Percentiles rank a stretch among this genome's conserved stretches.
Evolutionary conservation across 148 eudicot species (phyloP).

Genomic region (Vaccinium vitisidaea): DNA sequence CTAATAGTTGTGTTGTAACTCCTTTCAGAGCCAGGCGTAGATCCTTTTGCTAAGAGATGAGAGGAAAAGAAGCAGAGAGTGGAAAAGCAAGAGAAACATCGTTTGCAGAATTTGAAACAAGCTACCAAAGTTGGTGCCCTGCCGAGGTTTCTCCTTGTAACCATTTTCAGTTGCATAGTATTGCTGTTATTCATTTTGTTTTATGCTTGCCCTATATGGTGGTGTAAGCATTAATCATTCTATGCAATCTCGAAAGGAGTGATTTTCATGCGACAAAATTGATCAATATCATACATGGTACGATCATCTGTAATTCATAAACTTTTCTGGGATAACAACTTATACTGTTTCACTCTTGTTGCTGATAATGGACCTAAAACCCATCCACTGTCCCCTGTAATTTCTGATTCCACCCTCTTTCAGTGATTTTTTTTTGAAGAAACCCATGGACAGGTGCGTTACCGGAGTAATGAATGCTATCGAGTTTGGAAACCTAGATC

Average conservation of each 20-base stretch:
- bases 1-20: too few species aligned
- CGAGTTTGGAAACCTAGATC: neutral
- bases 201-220: neutral
- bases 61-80: too few species aligned
- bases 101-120: too few species aligned
- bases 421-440: neutral
- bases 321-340: neutral
- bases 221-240: neutral
- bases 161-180: too few species aligned
- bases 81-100: too few species aligned
- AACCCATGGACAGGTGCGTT: neutral
- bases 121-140: too few species aligned
- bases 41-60: too few species aligned
- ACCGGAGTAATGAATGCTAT: neutral
- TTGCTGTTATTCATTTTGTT: too few species aligned
- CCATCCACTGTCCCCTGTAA: neutral
- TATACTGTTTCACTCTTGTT: neutral
- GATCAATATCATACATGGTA: neutral
- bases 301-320: neutral
- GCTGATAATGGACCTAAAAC: neutral
- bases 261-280: neutral
- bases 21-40: too few species aligned
- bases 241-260: too few species aligned
- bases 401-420: neutral
- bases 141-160: too few species aligned